These are phyloP conservation scores for Nakaseomyces bracarensis DNA, from an alignment of 1,139 yeast species.

Conservation along the genomic window DNA sequence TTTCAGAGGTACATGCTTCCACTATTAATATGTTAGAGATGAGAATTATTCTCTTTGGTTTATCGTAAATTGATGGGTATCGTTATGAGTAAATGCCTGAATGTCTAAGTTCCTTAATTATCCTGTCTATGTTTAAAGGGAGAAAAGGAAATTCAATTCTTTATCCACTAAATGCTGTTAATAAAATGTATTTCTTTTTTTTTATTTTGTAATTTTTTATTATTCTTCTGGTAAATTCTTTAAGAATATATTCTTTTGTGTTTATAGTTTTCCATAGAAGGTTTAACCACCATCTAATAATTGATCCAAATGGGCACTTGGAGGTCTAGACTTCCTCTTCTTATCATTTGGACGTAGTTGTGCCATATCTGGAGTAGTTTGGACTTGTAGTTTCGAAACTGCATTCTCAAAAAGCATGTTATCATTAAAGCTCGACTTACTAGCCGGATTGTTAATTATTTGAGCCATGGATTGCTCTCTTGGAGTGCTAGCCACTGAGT, in stretches of 20 bases:
- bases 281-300: constrained; percentile 12
- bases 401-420: not conserved
- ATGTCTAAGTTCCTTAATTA: too few species aligned
- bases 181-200: too few species aligned
- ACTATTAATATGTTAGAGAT: too few species aligned
- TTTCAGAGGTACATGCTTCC: not conserved
- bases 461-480: constrained; percentile 7
- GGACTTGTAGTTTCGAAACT: not conserved
- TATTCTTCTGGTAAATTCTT: too few species aligned
- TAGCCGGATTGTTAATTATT: constrained; percentile 4
- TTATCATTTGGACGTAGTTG: constrained; percentile 1
- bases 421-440: not conserved
- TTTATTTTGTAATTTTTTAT: not conserved
- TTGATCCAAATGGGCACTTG: constrained; percentile 19
- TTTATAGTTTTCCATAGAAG: too few species aligned
- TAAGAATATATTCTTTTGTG: too few species aligned
- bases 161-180: too few species aligned
- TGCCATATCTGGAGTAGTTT: not conserved
- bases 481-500: constrained; percentile 9
- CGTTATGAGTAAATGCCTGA: not conserved
- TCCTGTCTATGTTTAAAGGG: too few species aligned
- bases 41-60: too few species aligned
- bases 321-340: constrained; percentile 15
- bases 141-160: too few species aligned
- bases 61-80: not conserved